These are phyloP conservation scores for Phytopythium litorale DNA, from an alignment of 352 stramenopile species.

Conservation along the genomic window DNA sequence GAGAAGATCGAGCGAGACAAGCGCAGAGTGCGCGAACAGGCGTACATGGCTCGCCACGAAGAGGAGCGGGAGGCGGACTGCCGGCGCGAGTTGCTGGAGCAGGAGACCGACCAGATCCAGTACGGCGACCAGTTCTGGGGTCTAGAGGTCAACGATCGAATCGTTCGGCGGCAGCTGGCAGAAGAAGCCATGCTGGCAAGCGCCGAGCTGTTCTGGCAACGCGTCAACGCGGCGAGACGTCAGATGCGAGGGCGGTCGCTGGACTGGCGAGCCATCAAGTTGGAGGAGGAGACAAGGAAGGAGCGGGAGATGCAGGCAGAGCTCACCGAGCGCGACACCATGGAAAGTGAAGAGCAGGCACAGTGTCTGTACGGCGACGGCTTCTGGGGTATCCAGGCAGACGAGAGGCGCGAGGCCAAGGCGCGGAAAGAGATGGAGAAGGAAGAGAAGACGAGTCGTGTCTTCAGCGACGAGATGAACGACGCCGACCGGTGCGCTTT, in stretches of 20 bases:
- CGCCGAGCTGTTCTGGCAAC: constrained; percentile 38
- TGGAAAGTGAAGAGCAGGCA: constrained; percentile 30
- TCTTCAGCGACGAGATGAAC: constrained; percentile 21
- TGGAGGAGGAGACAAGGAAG: constrained; percentile 15
- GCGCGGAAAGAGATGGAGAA: constrained; percentile 29
- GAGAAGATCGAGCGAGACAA: constrained; percentile 21
- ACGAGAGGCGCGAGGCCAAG: constrained; percentile 32
- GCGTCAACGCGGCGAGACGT: constrained; percentile 26
- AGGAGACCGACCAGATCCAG: constrained; percentile 46
- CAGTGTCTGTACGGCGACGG: constrained; percentile 43
- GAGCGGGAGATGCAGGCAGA: constrained; percentile 25
- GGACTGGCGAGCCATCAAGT: constrained; percentile 13
- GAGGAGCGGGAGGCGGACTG: constrained; percentile 30
- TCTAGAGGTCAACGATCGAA: constrained; percentile 33
- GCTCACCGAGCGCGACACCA: constrained; percentile 21
- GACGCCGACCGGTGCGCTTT: constrained; percentile 21
- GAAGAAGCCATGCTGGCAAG: constrained; percentile 43
- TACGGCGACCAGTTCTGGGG: constrained; percentile 54
- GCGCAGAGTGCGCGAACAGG: constrained; percentile 13
- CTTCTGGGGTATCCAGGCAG: constrained; percentile 63
- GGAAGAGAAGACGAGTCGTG: constrained; percentile 34
- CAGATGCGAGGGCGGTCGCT: constrained; percentile 1
- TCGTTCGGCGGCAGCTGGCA: constrained; percentile 29
- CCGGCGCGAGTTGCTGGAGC: constrained; percentile 46
- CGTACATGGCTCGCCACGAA: constrained; percentile 26